Conservation (phyloP, 1,284 basidiomycete genomes). For the Phlebopus sp. region DNA sequence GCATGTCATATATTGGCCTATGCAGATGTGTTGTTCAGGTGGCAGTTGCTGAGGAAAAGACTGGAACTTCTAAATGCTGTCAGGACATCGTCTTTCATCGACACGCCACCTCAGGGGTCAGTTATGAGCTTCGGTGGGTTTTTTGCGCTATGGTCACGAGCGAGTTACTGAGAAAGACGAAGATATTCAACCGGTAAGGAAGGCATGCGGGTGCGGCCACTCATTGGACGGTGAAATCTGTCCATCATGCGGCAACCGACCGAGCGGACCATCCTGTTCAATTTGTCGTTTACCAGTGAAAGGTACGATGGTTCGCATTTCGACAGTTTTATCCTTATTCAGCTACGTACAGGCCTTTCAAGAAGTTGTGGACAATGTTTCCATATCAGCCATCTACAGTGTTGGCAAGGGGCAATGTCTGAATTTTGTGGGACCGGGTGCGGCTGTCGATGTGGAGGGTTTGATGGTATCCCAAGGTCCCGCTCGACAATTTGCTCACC, state of each 20-base stretch:
- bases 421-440: conserved; percentile 61
- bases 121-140: conserved; percentile 38
- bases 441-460: conserved; percentile 52
- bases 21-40: conserved; percentile 71
- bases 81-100: conserved; percentile 31
- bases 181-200: conserved; percentile 41
- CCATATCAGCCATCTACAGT: conserved; percentile 67
- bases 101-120: conserved; percentile 22
- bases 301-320: conserved; percentile 43
- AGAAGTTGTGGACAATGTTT: conserved; percentile 62
- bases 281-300: conserved; percentile 78
- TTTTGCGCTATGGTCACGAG: not conserved
- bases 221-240: conserved; percentile 42
- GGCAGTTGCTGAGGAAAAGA: conserved; percentile 66
- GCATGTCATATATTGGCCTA: conserved; percentile 65
- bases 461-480: conserved; percentile 1
- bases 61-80: conserved; percentile 67
- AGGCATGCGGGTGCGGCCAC: conserved; percentile 35
- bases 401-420: conserved; percentile 50
- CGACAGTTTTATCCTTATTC: not conserved
- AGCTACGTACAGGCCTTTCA: conserved; percentile 54
- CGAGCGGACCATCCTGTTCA: conserved; percentile 54
- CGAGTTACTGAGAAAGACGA: not conserved
- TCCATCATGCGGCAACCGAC: conserved; percentile 44
- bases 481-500: conserved; percentile 11